Evolutionary conservation across 176 grass and related monocot genomes (phyloP).

Genomic region (Paspalum notatum): DNA sequence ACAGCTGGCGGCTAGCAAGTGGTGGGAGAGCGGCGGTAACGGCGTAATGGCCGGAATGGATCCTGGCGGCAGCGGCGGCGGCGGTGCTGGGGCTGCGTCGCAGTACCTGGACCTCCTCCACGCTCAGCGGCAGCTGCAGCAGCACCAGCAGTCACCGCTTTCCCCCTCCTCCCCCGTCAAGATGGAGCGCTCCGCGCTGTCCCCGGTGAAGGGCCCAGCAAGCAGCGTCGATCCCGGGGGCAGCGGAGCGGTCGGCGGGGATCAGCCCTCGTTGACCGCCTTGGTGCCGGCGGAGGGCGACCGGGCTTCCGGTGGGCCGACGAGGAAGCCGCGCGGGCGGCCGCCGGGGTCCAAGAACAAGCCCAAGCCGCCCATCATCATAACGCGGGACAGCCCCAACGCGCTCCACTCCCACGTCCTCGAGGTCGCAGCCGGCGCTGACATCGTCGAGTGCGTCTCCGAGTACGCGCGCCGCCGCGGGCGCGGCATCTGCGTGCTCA

Average conservation of each 20-base stretch:
- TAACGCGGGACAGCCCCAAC: constrained; percentile 83
- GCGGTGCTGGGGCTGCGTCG: constrained; percentile 26
- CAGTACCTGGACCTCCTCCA: constrained; percentile 79
- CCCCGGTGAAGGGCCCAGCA: neutral
- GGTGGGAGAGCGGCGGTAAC: constrained; percentile 77
- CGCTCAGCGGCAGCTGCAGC: constrained; percentile 35
- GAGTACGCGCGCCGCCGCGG: constrained; percentile 81
- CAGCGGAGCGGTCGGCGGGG: neutral
- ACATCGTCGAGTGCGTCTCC: constrained; percentile 71
- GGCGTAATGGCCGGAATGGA: constrained; percentile 59
- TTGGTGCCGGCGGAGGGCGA: constrained; percentile 35
- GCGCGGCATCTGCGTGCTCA: constrained; percentile 85
- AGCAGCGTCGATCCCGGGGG: neutral
- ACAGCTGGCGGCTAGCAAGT: constrained; percentile 82
- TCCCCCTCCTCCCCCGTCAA: constrained; percentile 40
- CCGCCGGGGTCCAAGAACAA: constrained; percentile 90
- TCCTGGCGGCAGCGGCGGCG: constrained; percentile 29
- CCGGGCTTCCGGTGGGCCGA: constrained; percentile 33
- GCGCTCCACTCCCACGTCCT: constrained; percentile 85
- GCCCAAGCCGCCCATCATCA: constrained; percentile 88
- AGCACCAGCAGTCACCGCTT: constrained; percentile 7
- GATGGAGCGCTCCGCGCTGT: constrained; percentile 57
- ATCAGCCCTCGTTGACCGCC: constrained; percentile 56
- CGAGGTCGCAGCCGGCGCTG: constrained; percentile 73
- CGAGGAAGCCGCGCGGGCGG: constrained; percentile 67